Conservation (phyloP, 371 early-diverging fungal genomes). For the Neoconidiobolus thromboides region DNA sequence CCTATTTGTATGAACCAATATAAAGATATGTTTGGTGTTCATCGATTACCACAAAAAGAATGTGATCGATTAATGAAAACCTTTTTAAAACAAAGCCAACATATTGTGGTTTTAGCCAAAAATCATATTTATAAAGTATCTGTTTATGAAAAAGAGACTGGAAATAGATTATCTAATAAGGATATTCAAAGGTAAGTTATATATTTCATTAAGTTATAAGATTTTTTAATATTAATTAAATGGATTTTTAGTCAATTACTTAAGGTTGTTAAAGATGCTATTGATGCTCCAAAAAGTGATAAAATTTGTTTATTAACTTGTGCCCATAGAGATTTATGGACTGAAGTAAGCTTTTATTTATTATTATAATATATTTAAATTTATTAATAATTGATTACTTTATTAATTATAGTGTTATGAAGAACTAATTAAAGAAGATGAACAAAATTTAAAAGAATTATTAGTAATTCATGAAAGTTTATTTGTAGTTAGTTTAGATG, state of each 20-base stretch:
- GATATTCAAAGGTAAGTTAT: constrained; percentile 51
- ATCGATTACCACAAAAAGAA: constrained; percentile 47
- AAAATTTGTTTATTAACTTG: constrained; percentile 44
- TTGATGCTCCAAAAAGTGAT: constrained; percentile 28
- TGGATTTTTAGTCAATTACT: constrained; percentile 13
- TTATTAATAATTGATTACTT: too few relatives aligned
- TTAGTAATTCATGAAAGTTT: background rate
- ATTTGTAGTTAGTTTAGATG: background rate
- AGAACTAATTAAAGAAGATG: background rate
- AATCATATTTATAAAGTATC: constrained; percentile 63
- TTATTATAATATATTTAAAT: too few relatives aligned
- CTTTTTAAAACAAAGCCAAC: constrained; percentile 10
- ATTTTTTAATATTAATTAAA: background rate
- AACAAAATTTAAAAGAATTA: background rate
- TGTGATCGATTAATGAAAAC: too few relatives aligned
- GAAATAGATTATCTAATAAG: constrained; percentile 23
- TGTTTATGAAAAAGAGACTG: constrained; percentile 23
- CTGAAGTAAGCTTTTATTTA: constrained; percentile 14
- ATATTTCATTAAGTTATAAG: background rate
- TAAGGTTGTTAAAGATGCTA: constrained; percentile 21
- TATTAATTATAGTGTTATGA: background rate
- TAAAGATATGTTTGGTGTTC: constrained; percentile 47
- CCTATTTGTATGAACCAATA: constrained; percentile 78
- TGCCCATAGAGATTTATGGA: constrained; percentile 74
- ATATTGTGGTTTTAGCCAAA: constrained; percentile 48